Base-by-base conservation (phyloP, 2,329 filamentous ascomycete genomes). In the Penicillium aurantiogriseum region DNA sequence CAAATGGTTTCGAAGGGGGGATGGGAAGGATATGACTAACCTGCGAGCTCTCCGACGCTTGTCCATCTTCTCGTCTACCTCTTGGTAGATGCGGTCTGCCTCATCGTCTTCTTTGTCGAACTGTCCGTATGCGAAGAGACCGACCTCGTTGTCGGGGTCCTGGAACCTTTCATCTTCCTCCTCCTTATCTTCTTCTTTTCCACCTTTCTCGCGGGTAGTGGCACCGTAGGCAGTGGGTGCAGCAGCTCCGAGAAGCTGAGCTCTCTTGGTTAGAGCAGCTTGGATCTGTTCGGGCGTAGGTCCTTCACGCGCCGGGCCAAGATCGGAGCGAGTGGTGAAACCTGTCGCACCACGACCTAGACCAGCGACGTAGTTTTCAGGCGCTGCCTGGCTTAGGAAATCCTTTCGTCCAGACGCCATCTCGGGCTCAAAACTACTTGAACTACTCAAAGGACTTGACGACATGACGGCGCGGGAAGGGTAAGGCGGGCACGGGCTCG, bases 91-190 rank as follows among this genome's bases (percentile, higher is more conserved):
- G 69, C 90, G 84, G 77, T 99, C 94, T 43, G 94, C 94, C 76
- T 99, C 95, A 70, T 99, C 94, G 71, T 99, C 94, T 56, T 99
- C 94, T 74, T 94, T 90, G 74, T 97, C 94, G 79, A 96, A 99
- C 67, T 94, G 90, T 36, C 94, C 94, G 55, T 91, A 93, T 3
- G 94, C 92, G 70, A 99, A 99, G 23, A 99, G 81, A 5, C 95
- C 94, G 47, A 94, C 90, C 75, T 99, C 94, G 70, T 97, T 97
- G 69, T 99, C 94, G 0, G 94, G 94, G 72, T 99, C 94, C 71
- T 96, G 92, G 70, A 92, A 97, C 46, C 93, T 85, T 36, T 90
- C 88, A 55, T 91, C 88, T 53, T 90, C 87, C 55, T 89, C 88
- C 52, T 89, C 88, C 35, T 89, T 88, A 36, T 88, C 87, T 19